Evolutionary conservation across 371 early-diverging fungal species (phyloP), one percentile per base, ranked within the genome.

Genomic region (Mucor racemosus): DNA sequence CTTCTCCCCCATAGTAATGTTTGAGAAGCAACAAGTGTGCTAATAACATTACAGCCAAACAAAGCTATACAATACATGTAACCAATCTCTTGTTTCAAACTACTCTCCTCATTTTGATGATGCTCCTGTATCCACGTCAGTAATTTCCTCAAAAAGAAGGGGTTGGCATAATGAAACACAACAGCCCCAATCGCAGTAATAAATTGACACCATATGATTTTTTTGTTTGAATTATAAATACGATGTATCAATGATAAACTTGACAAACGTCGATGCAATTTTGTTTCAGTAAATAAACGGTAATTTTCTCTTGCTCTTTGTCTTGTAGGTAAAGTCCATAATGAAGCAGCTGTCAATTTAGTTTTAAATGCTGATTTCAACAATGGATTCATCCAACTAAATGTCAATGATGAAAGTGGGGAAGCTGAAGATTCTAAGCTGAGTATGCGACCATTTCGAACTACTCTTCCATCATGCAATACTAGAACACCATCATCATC

Each of bases 311-410:
- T 65, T 19, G 84, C 79, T 11, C 84, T 74, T 61, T 77, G 75
- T 3, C 70, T 76, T 5, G 72, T 62, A 5, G 84, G 80, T 17
- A 95, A 77, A 13, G 89, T 86, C 90, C 92, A 94, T 15, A 96
- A 66, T 46, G 92, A 89, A 5, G 75, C 81, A 3, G 81, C 74
- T 58, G 79, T 86, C 15, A 93, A 76, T 1, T 84, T 78, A 1
- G 78, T 79, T 53, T 69, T 79, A 70, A 84, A 86, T 19, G 91
- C 92, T 7, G 82, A 77, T 44, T 74, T 68, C 46, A 94, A 80
- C 62, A 96, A 75, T 0, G 90, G 81, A 62, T 91, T 91, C 69
- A 91, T 83, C 95, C 95, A 95, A 6, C 82, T 80, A 66, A 93
- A 93, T n/a, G 88, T 85, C 41, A 90, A 67, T 6, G 82, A 77